Conservation (phyloP, 2,329 filamentous ascomycete genomes). For the Biscogniauxia mediterranea region DNA sequence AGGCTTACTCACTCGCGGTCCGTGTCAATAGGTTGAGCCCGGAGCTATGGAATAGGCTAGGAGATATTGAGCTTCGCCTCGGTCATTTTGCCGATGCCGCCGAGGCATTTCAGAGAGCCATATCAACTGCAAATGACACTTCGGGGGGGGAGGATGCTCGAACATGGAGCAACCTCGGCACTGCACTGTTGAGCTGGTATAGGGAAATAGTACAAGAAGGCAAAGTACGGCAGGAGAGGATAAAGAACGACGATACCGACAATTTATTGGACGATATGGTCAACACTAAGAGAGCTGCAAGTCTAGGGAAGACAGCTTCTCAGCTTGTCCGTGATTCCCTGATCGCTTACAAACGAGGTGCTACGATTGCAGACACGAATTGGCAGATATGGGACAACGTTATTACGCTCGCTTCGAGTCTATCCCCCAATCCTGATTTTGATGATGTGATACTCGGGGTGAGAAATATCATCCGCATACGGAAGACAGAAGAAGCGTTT, state of each 20-base stretch:
- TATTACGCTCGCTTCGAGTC: constrained; percentile 77
- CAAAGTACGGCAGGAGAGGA: constrained; percentile 24
- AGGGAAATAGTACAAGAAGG: constrained; percentile 47
- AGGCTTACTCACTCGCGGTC: constrained; percentile 76
- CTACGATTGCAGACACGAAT: constrained; percentile 78
- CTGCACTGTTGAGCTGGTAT: constrained; percentile 72
- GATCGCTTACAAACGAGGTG: constrained; percentile 82
- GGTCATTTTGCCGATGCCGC: constrained; percentile 75
- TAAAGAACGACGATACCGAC: constrained; percentile 20
- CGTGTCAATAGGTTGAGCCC: constrained; percentile 78
- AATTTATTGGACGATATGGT: constrained; percentile 22
- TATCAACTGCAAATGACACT: constrained; percentile 57
- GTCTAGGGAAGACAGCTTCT: constrained; percentile 47
- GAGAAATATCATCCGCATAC: constrained; percentile 71
- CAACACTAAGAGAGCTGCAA: constrained; percentile 32
- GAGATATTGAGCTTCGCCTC: constrained; percentile 81
- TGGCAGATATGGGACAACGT: constrained; percentile 97
- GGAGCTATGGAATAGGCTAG: constrained; percentile 84
- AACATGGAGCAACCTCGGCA: constrained; percentile 93
- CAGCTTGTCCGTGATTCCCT: constrained; percentile 72
- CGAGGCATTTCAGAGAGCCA: constrained; percentile 78
- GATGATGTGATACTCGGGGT: constrained; percentile 74
- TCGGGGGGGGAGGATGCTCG: constrained; percentile 86
- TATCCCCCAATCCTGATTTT: constrained; percentile 68
- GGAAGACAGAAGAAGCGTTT: constrained; percentile 73